Evolutionary conservation across 2,329 filamentous ascomycete species (phyloP).

Genomic region (Aspergillus sergii): DNA sequence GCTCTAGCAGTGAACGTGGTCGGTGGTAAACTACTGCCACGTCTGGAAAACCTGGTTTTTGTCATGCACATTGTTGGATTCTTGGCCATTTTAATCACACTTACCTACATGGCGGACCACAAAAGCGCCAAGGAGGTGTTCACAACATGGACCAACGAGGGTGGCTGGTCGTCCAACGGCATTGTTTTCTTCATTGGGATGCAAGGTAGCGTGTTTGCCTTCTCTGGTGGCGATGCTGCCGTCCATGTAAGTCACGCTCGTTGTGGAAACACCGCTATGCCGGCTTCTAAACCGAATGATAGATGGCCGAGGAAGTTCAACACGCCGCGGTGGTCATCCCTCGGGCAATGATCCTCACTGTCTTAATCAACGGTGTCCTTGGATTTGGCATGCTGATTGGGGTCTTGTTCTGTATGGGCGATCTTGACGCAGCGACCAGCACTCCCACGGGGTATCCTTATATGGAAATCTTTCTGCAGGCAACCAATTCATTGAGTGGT

Average conservation of each 20-base stretch:
- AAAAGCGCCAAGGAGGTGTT: conserved; percentile 29
- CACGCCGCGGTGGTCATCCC: conserved; percentile 41
- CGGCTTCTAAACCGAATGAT: background rate
- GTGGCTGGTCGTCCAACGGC: conserved; percentile 24
- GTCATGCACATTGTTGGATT: conserved; percentile 55
- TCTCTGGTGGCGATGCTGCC: conserved; percentile 22
- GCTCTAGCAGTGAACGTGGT: conserved; percentile 46
- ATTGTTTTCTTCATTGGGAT: conserved; percentile 30
- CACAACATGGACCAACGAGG: conserved; percentile 23
- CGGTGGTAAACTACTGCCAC: conserved; percentile 45
- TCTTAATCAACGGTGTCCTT: conserved; percentile 39
- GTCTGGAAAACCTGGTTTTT: conserved; percentile 52
- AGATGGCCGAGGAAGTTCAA: conserved; percentile 45
- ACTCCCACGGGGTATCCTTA: conserved; percentile 41
- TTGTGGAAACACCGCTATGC: background rate
- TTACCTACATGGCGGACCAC: conserved; percentile 45
- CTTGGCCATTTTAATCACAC: conserved; percentile 54
- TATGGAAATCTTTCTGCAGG: conserved; percentile 48
- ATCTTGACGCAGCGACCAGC: conserved; percentile 33
- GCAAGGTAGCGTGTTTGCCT: conserved; percentile 24
- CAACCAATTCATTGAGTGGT: conserved; percentile 42
- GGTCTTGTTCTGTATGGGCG: conserved; percentile 39
- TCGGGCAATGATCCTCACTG: conserved; percentile 37
- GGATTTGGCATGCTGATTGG: conserved; percentile 41
- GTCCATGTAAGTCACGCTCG: conserved; percentile 25